Base-by-base conservation (phyloP, 306 rosid genomes). In the Trichosanthes truncata region DNA sequence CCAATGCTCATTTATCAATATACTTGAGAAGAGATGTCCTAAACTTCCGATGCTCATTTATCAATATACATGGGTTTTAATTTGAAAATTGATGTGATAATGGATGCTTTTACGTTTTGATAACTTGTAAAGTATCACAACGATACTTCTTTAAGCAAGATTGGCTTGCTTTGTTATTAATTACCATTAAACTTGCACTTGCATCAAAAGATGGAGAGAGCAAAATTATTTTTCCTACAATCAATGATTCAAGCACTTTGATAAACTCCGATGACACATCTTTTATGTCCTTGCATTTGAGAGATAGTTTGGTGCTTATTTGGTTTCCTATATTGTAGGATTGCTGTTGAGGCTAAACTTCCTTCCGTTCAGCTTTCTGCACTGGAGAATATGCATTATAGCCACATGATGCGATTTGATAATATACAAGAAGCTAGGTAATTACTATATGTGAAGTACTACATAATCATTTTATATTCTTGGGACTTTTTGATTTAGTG, bases 321-420 rank as follows among this genome's bases (percentile, higher is more conserved):
- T 60, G 66, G 68, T 74, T 77, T 25, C 78, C 57, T 82, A 57
- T 82, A 40, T 80, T 82, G 53, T 91, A 95, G 98, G 88, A 86
- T 95, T 79, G 91, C 97, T 81, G 77, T 83, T 81, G 91, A 92
- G 80, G 92, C 93, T 35, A 82, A 87, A 72, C 89, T 90, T 82
- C 90, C 90, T 80, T 72, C 81, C n/a, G 45, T 84, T 59, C 95
- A 95, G 83, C 96, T 91, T 82, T 80, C 84, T 53, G 98, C 97
- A 25, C 89, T 95, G 81, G 96, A 95, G 82, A 92, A 93, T 78
- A 95, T 95, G 98, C 97, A 95, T 74, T 92, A 95, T 79, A 87
- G 87, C 89, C 87, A 92, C 81, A 85, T 92, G 97, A 90, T 91
- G 73, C 86, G 98, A 84, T 91, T 92, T 87, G 93, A 91, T 80